Conservation (phyloP, 1,284 basidiomycete species). For the Ceratobasidium sp. region DNA sequence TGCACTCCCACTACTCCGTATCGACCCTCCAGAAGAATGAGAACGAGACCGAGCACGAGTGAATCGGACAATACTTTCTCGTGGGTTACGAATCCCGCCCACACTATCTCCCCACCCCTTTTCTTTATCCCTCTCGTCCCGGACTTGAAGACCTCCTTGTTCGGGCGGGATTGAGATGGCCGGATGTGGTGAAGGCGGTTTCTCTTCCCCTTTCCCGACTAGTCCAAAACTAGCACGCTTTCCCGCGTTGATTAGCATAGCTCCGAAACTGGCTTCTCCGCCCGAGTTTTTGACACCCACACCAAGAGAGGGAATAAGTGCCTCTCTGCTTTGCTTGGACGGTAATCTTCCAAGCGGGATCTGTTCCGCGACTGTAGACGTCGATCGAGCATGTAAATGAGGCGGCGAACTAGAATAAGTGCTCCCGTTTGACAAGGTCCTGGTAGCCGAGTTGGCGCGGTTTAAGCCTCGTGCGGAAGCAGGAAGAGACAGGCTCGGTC, state of each 20-base stretch:
- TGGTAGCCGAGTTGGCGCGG: not conserved
- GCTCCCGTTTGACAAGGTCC: conserved; percentile 21
- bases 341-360: conserved; percentile 23
- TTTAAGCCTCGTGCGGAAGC: conserved; percentile 2
- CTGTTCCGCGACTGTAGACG: conserved; percentile 28
- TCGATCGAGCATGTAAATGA: conserved; percentile 1
- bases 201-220: conserved; percentile 1
- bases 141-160: not conserved
- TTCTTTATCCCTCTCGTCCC: conserved; percentile 28
- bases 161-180: conserved; percentile 6
- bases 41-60: conserved; percentile 10
- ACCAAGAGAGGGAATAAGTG: not conserved
- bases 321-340: conserved; percentile 28
- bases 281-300: too few species aligned
- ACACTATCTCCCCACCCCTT: conserved; percentile 37
- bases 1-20: conserved; percentile 6
- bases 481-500: conserved; percentile 18
- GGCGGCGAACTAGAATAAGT: conserved; percentile 5
- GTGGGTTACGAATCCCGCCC: conserved; percentile 18
- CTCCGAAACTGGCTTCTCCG: conserved; percentile 12
- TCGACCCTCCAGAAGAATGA: not conserved
- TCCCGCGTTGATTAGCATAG: conserved; percentile 19
- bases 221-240: conserved; percentile 30
- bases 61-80: conserved; percentile 33
- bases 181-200: not conserved